These are phyloP conservation scores for Byssoonygena ceratinophila DNA, from an alignment of 2,329 filamentous ascomycete genomes.

Conservation along the genomic window DNA sequence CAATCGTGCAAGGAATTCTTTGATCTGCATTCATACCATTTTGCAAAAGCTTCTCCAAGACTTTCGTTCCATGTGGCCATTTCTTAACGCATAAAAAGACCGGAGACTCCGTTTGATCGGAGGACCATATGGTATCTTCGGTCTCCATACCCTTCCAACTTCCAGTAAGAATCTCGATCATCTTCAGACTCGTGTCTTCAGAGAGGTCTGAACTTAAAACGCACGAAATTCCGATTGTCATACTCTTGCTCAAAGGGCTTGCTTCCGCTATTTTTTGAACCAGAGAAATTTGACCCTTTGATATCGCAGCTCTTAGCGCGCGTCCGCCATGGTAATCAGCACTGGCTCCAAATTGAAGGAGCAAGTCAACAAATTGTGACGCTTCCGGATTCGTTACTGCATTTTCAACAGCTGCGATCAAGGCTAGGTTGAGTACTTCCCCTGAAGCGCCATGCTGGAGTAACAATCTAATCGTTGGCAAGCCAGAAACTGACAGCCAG, in stretches of 20 bases:
- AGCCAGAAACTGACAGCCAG: constrained; percentile 44
- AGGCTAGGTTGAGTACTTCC: constrained; percentile 37
- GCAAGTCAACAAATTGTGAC: constrained; percentile 37
- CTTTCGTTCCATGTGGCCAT: constrained; percentile 45
- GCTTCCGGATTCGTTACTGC: constrained; percentile 30
- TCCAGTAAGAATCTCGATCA: constrained; percentile 43
- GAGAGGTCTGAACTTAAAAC: constrained; percentile 45
- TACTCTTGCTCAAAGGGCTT: constrained; percentile 29
- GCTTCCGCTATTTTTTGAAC: constrained; percentile 10
- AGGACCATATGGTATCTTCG: constrained; percentile 29
- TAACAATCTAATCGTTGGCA: constrained; percentile 41
- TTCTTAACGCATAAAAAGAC: constrained; percentile 45
- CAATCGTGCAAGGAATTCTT: constrained; percentile 36
- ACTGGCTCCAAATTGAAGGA: constrained; percentile 32
- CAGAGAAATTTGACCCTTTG: constrained; percentile 41
- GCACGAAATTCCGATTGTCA: constrained; percentile 46
- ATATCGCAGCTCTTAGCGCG: constrained; percentile 42
- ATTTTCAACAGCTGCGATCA: constrained; percentile 40
- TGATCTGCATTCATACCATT: constrained; percentile 53
- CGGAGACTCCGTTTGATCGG: constrained; percentile 39
- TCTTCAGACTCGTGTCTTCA: constrained; percentile 42
- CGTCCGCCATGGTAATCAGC: constrained; percentile 46
- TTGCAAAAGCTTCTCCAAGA: constrained; percentile 46
- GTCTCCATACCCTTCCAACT: constrained; percentile 7
- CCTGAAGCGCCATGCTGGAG: constrained; percentile 27